Base-by-base conservation (phyloP, 2,329 filamentous ascomycete species). In the Aspergillus thermomutatus region DNA sequence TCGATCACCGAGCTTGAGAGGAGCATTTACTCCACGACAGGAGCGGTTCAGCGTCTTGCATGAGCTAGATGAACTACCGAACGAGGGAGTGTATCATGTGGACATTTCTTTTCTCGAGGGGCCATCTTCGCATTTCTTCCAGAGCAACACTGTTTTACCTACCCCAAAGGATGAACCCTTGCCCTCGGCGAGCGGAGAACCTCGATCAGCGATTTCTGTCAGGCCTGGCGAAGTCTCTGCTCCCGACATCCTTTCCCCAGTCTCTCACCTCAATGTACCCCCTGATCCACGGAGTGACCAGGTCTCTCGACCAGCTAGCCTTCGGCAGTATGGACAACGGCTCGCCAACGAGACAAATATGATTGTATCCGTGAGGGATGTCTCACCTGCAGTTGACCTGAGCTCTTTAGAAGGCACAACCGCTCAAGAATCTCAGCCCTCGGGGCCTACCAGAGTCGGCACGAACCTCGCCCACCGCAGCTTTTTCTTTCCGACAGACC, bases 281-380 rank as follows among this genome's bases (percentile, higher is more conserved):
- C n/a, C 53, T n/a, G 26, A 50, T 26, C 49, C 31, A 25, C 23
- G 19, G 14, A 27, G 43, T 11, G n/a, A 53, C 23, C 21, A 21
- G 11, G 19, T 43, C 5, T 25, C 47, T 4, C 40, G 54, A 25
- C 26, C 57, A 10, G 58, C 53, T 8, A 69, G 66, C 4, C 62
- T 70, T 25, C 68, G 69, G 6, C 63, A 71, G 27, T 69, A 74
- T 40, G 77, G 75, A 2, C 75, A 77, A 54, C 68, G 71, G 48
- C 71, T 75, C 31, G 78, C 77, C 1, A 71, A 78, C 34, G 72
- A 77, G 60, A 74, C 70, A 4, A 76, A 76, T 4, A 72, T 69
- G 37, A 78, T 80, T 23, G 70, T 80, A 17, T 76, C 75, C 34
- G 68, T 79, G 11, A 64, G 73, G 54, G 75, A 77, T 40, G 59